These are phyloP conservation scores for Hyaloscypha finlandica DNA, from an alignment of 495 filamentous ascomycete species.

Conservation along the genomic window DNA sequence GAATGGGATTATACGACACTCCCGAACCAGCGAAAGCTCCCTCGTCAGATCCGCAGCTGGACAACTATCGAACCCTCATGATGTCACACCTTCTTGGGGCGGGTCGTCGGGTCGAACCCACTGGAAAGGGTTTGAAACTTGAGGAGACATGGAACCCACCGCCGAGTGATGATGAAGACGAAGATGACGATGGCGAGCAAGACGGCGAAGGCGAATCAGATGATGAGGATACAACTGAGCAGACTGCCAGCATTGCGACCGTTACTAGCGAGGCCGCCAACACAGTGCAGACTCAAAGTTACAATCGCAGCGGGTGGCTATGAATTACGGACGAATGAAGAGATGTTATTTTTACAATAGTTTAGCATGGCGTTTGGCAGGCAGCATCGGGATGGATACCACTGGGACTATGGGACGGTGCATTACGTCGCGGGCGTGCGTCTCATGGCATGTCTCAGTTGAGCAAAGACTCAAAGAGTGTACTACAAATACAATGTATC, in stretches of 20 bases:
- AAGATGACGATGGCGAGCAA: conserved; percentile 43
- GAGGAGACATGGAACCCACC: conserved; percentile 84
- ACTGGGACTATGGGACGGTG: conserved; percentile 2
- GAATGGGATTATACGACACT: conserved; percentile 80
- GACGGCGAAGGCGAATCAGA: conserved; percentile 41
- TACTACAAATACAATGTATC: conserved; percentile 5
- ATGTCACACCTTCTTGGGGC: conserved; percentile 50
- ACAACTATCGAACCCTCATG: conserved; percentile 47
- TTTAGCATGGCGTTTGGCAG: conserved; percentile 24
- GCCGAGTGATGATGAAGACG: conserved; percentile 57
- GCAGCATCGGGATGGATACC: not conserved
- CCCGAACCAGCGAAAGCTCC: conserved; percentile 48
- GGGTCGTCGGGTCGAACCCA: conserved; percentile 35
- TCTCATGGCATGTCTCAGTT: not conserved
- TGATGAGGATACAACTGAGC: conserved; percentile 30
- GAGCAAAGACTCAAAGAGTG: not conserved
- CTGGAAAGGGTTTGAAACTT: conserved; percentile 76
- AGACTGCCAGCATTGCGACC: not conserved
- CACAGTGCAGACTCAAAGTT: conserved; percentile 1
- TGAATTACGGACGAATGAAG: conserved; percentile 4
- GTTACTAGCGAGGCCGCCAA: not conserved
- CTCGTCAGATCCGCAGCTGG: conserved; percentile 40
- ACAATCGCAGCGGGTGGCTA: conserved; percentile 19
- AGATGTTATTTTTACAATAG: not conserved
- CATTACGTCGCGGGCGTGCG: conserved; percentile 20